phyloP scores from a whole-genome alignment of 805 yeast genomes.

The Sporopachydermia quercuum region DNA sequence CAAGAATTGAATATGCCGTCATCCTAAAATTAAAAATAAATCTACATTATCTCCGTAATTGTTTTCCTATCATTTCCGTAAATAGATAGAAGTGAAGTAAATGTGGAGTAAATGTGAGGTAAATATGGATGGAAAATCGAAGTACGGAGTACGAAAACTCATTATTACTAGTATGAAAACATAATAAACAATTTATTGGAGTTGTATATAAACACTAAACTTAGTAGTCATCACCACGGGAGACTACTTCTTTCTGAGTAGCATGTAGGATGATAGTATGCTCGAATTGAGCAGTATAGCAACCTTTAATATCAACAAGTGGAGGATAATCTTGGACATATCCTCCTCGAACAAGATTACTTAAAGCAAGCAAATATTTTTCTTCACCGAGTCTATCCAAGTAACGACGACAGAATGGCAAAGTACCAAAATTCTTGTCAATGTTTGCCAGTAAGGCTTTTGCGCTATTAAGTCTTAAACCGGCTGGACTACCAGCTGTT shows the following conservation, averaged over 20 bases:
- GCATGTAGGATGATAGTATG: conserved; percentile 89
- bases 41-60: too few species aligned
- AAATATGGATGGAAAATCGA: too few species aligned
- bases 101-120: too few species aligned
- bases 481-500: conserved; percentile 29
- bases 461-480: conserved; percentile 51
- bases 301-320: conserved; percentile 64
- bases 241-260: conserved; percentile 83
- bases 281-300: conserved; percentile 92
- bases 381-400: conserved; percentile 86
- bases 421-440: conserved; percentile 74
- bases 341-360: conserved; percentile 72
- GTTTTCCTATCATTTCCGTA: too few species aligned
- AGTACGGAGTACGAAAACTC: too few species aligned
- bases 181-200: too few species aligned
- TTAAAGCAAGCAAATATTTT: conserved; percentile 76
- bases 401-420: conserved; percentile 94
- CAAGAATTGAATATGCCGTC: too few species aligned
- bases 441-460: conserved; percentile 54
- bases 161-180: too few species aligned
- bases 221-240: conserved; percentile 87
- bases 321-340: conserved; percentile 93
- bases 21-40: too few species aligned
- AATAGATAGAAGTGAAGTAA: too few species aligned
- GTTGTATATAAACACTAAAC: too few species aligned